A percentile compares a stretch with the other conserved stretches of the same genome.
Evolutionary conservation across 345 rosid genomes (phyloP).

Genomic region (Populus simonii): DNA sequence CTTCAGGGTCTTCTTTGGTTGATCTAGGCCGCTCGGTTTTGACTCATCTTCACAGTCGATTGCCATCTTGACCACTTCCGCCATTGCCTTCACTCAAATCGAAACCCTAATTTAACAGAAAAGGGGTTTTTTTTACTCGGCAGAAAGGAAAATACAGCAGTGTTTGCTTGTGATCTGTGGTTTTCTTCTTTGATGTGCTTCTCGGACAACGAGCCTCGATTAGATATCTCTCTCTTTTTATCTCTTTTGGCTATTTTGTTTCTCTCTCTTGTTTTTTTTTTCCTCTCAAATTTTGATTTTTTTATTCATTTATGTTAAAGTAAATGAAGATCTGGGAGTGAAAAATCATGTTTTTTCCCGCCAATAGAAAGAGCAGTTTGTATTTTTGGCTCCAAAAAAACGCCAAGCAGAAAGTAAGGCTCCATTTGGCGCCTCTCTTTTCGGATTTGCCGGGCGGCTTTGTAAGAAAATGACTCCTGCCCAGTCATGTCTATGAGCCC

Average conservation of each 20-base stretch:
- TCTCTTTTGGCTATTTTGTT: not conserved
- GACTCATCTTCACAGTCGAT: constrained; percentile 4
- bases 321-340: not conserved
- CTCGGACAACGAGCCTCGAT: not conserved
- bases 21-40: constrained; percentile 18
- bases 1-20: constrained; percentile 40
- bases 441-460: too few relatives aligned
- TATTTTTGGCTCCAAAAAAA: not conserved
- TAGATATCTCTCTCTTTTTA: not conserved
- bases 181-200: not conserved
- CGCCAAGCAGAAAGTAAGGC: not conserved
- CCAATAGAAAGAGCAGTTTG: not conserved
- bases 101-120: constrained; percentile 4
- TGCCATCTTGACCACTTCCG: not conserved
- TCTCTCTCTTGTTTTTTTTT: not conserved
- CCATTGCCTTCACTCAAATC: not conserved
- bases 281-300: too few relatives aligned
- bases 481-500: not conserved
- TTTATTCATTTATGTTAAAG: not conserved
- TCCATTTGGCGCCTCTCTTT: not conserved
- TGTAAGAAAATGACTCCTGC: too few relatives aligned
- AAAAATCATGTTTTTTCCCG: not conserved
- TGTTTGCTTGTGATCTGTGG: not conserved
- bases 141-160: not conserved
- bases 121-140: not conserved